These are phyloP conservation scores for Phytophthora macrochlamydospora DNA, from an alignment of 352 stramenopile genomes.

Conservation along the genomic window DNA sequence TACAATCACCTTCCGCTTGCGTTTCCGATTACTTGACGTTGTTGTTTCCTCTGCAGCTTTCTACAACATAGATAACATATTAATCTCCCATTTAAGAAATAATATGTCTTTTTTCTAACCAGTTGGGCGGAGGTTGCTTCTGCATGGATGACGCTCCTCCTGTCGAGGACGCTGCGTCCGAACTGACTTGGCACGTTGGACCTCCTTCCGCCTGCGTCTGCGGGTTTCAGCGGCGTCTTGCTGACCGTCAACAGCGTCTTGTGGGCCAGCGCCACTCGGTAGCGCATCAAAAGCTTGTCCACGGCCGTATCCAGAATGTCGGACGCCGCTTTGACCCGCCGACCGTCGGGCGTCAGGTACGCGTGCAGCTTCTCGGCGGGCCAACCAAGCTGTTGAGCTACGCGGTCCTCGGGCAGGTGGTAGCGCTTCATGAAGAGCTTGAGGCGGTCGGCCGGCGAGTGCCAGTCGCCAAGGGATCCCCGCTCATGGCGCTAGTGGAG, in stretches of 20 bases:
- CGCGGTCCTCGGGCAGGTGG: constrained; percentile 41
- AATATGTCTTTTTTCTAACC: constrained; percentile 11
- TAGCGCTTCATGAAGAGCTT: constrained; percentile 68
- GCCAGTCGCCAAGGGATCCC: constrained; percentile 28
- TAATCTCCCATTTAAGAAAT: neutral
- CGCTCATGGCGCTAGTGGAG: constrained; percentile 36
- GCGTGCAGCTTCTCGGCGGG: constrained; percentile 47
- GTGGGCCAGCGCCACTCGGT: constrained; percentile 53
- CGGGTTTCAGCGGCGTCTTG: constrained; percentile 38
- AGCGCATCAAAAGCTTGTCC: constrained; percentile 67
- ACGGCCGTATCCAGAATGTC: constrained; percentile 61
- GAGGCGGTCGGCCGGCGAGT: constrained; percentile 59
- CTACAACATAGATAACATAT: constrained; percentile 15
- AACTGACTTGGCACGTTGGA: constrained; percentile 49
- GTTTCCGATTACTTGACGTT: constrained; percentile 45
- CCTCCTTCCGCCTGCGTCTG: constrained; percentile 37
- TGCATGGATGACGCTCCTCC: constrained; percentile 44
- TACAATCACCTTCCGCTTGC: constrained; percentile 58
- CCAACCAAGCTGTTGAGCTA: constrained; percentile 65
- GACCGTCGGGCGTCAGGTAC: constrained; percentile 59
- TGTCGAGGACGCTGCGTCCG: constrained; percentile 36
- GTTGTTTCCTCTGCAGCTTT: constrained; percentile 22
- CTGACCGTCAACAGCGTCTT: constrained; percentile 37
- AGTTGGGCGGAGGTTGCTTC: constrained; percentile 38
- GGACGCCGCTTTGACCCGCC: constrained; percentile 36